Conservation (phyloP, 2,329 filamentous ascomycete genomes). For the Neonectria sp. region DNA sequence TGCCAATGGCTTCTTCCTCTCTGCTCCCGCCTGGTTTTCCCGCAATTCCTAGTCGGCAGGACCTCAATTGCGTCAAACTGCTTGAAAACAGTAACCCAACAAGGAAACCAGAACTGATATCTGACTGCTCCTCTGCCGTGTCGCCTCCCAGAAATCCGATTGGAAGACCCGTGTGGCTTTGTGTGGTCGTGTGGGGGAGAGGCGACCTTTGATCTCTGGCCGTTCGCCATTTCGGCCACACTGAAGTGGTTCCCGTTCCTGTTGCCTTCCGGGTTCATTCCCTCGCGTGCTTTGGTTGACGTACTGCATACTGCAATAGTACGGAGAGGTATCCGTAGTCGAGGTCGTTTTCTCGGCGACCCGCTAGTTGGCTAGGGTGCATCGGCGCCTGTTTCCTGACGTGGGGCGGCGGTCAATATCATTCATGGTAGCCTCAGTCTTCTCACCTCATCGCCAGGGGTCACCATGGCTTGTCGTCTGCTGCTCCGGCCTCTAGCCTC, state of each 20-base stretch:
- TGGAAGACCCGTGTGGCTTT: conserved; percentile 30
- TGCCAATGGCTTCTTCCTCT: not conserved
- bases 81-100: conserved; percentile 31
- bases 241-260: not conserved
- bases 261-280: conserved; percentile 9
- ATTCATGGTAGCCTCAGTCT: conserved; percentile 15
- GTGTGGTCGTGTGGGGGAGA: conserved; percentile 34
- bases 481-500: conserved; percentile 2
- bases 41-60: conserved; percentile 12
- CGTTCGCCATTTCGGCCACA: conserved; percentile 9
- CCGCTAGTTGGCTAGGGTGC: conserved; percentile 11
- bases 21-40: not conserved
- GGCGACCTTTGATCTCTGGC: conserved; percentile 2
- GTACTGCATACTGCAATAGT: not conserved
- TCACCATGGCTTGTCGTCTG: conserved; percentile 7
- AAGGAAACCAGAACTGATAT: conserved; percentile 45
- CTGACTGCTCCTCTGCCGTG: conserved; percentile 37
- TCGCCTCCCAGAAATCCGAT: conserved; percentile 26
- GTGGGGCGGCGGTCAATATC: conserved; percentile 21
- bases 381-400: conserved; percentile 4
- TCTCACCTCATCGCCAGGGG: conserved; percentile 2
- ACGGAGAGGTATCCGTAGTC: not conserved
- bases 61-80: conserved; percentile 33
- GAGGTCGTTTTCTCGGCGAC: conserved; percentile 4
- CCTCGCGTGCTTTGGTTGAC: conserved; percentile 13